A percentile compares a stretch with the other conserved stretches of the same genome.
phyloP scores from a whole-genome alignment of 169 alveolate species.

The Amoebophrya sp. region DNA sequence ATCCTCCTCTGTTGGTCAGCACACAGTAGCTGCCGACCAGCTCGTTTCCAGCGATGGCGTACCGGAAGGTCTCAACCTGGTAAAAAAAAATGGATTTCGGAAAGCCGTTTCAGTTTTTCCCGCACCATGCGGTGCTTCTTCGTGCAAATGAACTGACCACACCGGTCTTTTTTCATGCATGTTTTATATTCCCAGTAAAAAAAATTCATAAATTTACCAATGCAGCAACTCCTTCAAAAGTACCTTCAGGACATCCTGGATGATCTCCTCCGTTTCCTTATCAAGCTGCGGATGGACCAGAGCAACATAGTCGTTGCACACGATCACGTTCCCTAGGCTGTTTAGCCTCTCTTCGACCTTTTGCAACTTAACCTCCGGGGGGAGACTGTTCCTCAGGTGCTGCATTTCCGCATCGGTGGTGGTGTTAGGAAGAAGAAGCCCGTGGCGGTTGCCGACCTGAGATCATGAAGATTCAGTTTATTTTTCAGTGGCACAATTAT shows the following conservation, averaged over 20 bases:
- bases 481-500: background rate
- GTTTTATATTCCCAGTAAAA: background rate
- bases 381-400: slow-evolving; percentile 91
- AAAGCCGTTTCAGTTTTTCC: too few species aligned
- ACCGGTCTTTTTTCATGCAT: too few species aligned
- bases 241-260: slow-evolving; percentile 81
- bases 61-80: slow-evolving; percentile 95
- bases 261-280: slow-evolving; percentile 96
- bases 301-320: slow-evolving; percentile 97
- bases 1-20: slow-evolving; percentile 93
- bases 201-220: background rate
- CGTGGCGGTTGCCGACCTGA: slow-evolving; percentile 83
- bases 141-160: too few species aligned
- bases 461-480: background rate
- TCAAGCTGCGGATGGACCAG: slow-evolving; percentile 96
- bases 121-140: too few species aligned
- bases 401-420: slow-evolving; percentile 93
- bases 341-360: slow-evolving; percentile 96
- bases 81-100: slow-evolving; percentile 30
- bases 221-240: too few species aligned
- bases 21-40: slow-evolving; percentile 95
- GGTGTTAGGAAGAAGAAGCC: slow-evolving; percentile 92
- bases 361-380: slow-evolving; percentile 76
- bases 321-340: slow-evolving; percentile 96
- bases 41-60: slow-evolving; percentile 93